phyloP scores from a whole-genome alignment of 2,329 filamentous ascomycete genomes.

The Curvularia sp. region DNA sequence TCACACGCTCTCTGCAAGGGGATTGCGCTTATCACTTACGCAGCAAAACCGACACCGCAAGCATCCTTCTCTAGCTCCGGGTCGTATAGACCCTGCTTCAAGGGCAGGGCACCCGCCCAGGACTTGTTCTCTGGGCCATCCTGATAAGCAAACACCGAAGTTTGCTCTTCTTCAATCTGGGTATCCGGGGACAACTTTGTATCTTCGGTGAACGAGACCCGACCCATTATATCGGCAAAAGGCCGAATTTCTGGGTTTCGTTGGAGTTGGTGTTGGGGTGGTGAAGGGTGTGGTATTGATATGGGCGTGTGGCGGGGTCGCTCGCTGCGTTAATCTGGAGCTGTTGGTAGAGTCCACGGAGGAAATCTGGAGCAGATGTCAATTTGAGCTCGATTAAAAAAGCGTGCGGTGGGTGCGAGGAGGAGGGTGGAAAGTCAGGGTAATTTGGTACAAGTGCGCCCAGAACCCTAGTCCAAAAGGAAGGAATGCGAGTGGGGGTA shows the following conservation, averaged over 20 bases:
- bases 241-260: conserved; percentile 53
- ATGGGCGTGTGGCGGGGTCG: conserved; percentile 33
- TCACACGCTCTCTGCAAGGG: conserved; percentile 1
- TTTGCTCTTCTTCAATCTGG: conserved; percentile 65
- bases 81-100: conserved; percentile 99
- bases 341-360: conserved; percentile 33
- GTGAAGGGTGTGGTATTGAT: conserved; percentile 29
- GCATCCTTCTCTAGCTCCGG: conserved; percentile 97
- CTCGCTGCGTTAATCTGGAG: conserved; percentile 34
- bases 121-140: conserved; percentile 79
- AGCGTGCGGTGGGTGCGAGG: not conserved
- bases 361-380: conserved; percentile 25
- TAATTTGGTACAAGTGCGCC: conserved; percentile 11
- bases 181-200: conserved; percentile 56
- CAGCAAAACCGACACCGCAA: conserved; percentile 98
- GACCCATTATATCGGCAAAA: conserved; percentile 62
- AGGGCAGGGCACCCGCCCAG: conserved; percentile 92
- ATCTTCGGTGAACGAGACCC: conserved; percentile 61
- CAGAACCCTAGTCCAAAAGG: conserved; percentile 27
- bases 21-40: conserved; percentile 65
- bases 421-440: not conserved
- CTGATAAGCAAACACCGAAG: conserved; percentile 82
- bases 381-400: conserved; percentile 20
- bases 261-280: conserved; percentile 25
- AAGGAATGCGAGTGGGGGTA: conserved; percentile 24